These are phyloP conservation scores for Hymenoscyphus repandus DNA, from an alignment of 2,329 filamentous ascomycete genomes.

Conservation along the genomic window DNA sequence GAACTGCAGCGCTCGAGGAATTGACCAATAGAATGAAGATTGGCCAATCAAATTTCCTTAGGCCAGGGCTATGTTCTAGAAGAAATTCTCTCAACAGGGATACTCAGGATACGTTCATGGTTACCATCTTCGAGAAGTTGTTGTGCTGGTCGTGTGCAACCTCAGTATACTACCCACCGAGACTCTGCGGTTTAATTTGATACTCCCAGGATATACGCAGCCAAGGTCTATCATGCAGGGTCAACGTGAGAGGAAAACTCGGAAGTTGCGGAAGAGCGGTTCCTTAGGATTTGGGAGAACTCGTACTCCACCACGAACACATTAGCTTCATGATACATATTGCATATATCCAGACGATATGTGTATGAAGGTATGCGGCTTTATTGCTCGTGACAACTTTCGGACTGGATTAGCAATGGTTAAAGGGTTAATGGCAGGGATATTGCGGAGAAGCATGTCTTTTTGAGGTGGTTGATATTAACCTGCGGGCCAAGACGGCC, in stretches of 20 bases:
- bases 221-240: neutral
- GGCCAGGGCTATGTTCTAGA: no score
- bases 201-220: no score
- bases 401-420: neutral
- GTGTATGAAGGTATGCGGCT: neutral
- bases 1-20: no score
- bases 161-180: no score
- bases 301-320: neutral
- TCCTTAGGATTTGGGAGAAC: neutral
- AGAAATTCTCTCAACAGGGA: no score
- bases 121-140: no score
- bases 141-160: no score
- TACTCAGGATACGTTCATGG: no score
- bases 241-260: neutral
- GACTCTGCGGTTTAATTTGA: no score
- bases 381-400: neutral
- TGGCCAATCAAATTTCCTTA: no score
- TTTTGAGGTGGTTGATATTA: constrained; percentile 1
- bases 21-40: no score
- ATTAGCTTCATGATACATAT: neutral
- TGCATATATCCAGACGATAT: constrained; percentile 3
- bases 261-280: neutral
- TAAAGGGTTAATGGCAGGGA: neutral
- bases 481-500: constrained; percentile 1
- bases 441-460: neutral